Evolutionary conservation across 805 yeast species (phyloP).

Genomic region (Naumovozyma dairenensis): DNA sequence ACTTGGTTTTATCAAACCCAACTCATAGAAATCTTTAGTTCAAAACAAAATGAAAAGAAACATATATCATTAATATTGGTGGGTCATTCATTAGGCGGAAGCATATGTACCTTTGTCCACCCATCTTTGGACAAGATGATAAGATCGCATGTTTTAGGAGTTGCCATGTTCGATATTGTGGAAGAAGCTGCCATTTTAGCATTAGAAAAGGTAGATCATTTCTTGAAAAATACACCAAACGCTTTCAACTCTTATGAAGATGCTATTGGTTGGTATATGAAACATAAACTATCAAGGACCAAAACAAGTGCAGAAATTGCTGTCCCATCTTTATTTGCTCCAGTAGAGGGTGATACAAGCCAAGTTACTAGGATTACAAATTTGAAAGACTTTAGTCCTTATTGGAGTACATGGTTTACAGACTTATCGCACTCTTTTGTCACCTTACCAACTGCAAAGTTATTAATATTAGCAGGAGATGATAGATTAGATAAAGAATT

Average conservation of each 20-base stretch:
- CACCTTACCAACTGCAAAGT: constrained; percentile 44
- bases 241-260: constrained; percentile 40
- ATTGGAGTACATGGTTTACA: constrained; percentile 78
- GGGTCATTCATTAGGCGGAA: constrained; percentile 93
- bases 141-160: constrained; percentile 42
- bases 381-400: constrained; percentile 48
- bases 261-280: constrained; percentile 81
- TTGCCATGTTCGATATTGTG: constrained; percentile 80
- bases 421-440: constrained; percentile 52
- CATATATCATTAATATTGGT: constrained; percentile 41
- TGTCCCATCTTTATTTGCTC: constrained; percentile 57
- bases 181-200: constrained; percentile 84
- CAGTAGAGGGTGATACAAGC: constrained; percentile 12
- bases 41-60: constrained; percentile 4
- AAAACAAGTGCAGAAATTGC: constrained; percentile 57
- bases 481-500: constrained; percentile 78
- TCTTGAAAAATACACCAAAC: constrained; percentile 55
- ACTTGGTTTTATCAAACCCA: constrained; percentile 27
- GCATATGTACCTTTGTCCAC: constrained; percentile 56
- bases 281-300: constrained; percentile 43
- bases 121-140: constrained; percentile 13
- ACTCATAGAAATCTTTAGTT: constrained; percentile 4
- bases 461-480: constrained; percentile 78
- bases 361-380: constrained; percentile 54
- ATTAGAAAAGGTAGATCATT: constrained; percentile 54